Evolutionary conservation across 2,329 filamentous ascomycete species (phyloP).

Genomic region (Nemania diffusa): DNA sequence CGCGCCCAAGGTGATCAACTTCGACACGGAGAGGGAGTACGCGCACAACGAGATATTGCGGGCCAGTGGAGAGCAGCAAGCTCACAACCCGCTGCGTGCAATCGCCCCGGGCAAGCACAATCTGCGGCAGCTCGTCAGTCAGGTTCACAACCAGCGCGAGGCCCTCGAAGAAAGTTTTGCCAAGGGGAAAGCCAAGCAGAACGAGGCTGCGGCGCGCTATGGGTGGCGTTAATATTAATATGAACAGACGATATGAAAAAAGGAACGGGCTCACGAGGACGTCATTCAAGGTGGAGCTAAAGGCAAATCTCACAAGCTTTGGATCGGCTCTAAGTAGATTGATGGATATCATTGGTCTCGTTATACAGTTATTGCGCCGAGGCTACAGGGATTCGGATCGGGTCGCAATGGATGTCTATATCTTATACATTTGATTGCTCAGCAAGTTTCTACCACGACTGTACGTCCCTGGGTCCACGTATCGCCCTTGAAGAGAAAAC

Average conservation of each 20-base stretch:
- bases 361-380: constrained; percentile 25
- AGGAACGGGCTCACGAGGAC: neutral
- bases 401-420: constrained; percentile 1
- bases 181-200: constrained; percentile 79
- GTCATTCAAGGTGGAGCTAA: neutral
- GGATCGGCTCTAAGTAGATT: neutral
- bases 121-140: constrained; percentile 85
- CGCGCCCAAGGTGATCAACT: constrained; percentile 76
- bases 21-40: constrained; percentile 91
- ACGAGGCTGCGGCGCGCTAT: constrained; percentile 83
- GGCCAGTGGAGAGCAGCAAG: constrained; percentile 73
- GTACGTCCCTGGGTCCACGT: constrained; percentile 57
- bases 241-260: neutral
- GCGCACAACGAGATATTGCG: constrained; percentile 82
- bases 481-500: constrained; percentile 65
- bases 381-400: constrained; percentile 11
- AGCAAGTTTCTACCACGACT: constrained; percentile 64
- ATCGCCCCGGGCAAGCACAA: constrained; percentile 91
- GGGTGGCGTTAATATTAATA: constrained; percentile 69
- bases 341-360: constrained; percentile 17
- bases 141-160: constrained; percentile 82
- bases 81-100: constrained; percentile 83
- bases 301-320: neutral
- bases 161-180: constrained; percentile 94
- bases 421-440: constrained; percentile 38